Evolutionary conservation across 2,329 filamentous ascomycete species (phyloP), one percentile per base, ranked within the genome.

Genomic region (Ceratocystiopsis brevicomis): DNA sequence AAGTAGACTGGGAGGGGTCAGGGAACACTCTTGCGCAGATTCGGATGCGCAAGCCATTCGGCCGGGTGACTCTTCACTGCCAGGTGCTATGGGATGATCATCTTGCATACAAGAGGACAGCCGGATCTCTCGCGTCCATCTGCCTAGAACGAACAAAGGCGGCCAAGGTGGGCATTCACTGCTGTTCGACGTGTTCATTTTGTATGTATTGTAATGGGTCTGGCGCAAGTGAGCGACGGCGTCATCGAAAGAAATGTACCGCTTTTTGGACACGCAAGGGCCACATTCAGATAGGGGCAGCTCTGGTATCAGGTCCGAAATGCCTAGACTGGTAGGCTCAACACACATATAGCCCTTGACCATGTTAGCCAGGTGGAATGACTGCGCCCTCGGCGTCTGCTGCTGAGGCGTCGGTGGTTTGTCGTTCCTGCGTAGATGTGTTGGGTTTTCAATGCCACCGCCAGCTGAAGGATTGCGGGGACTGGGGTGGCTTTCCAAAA

Each of bases 191-290:
- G 25, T 30, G 8, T 10, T 11, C 10, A 4, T 30, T 30, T 30
- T 30, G 25, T 30, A 9, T 30, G 71, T 68, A 15, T 81, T 82
- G 67, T 95, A 96, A 57, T 96, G 88, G 0, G 81, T 81, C 40
- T 87, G 77, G 40, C 87, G 74, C 8, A 96, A 69, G 57, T 96
- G 88, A 0, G 87, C 87, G 0, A 86, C 87, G 0, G 86, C 87
- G 54, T 96, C 95, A 62, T 96, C 95, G 62, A 94, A 90, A 12
- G 83, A 84, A 4, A 81, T 81, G 53, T 96, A 96, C 46, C 73
- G 72, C 64, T 94, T 94, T 46, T 71, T 65, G 37, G 71, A 70
- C 38, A 71, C 70, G 58, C 88, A 96, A 40, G 82, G 10, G 25
- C 25, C 25, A 30, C 25, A 30, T 9, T 30, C 25, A 30, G 25